phyloP scores from a whole-genome alignment of 495 filamentous ascomycete species.

The Penicillium paradoxum region DNA sequence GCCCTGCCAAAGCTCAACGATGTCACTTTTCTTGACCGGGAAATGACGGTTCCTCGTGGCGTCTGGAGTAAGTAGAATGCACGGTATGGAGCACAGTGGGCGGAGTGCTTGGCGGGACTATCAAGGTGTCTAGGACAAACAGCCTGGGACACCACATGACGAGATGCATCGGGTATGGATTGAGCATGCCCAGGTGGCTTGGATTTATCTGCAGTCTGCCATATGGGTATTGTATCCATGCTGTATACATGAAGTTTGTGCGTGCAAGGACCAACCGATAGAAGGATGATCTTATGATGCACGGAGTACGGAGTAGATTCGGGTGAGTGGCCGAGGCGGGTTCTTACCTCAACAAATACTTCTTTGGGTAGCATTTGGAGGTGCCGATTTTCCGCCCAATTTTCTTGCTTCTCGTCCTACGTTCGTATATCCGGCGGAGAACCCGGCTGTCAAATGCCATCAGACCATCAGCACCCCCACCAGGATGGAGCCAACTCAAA shows the following conservation, averaged over 20 bases:
- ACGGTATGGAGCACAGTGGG: not conserved
- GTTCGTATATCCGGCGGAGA: not conserved
- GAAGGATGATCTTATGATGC: no score
- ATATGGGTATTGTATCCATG: not conserved
- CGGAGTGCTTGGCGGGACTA: not conserved
- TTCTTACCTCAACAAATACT: not conserved
- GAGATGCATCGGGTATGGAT: not conserved
- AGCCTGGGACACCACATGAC: not conserved
- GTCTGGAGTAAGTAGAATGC: not conserved
- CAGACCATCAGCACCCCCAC: constrained; percentile 1
- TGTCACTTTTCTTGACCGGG: not conserved
- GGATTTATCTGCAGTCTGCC: not conserved
- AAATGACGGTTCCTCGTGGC: not conserved
- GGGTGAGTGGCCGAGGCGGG: no score
- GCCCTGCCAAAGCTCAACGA: not conserved
- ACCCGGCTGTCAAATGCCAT: not conserved
- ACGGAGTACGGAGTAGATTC: no score
- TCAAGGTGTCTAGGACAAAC: not conserved
- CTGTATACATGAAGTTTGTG: not conserved
- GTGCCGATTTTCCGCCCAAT: not conserved
- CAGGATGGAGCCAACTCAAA: constrained; percentile 10
- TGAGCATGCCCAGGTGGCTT: not conserved
- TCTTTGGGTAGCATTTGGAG: not conserved
- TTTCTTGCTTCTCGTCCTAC: not conserved
- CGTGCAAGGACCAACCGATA: no score